Evolutionary conservation across 2,329 filamentous ascomycete species (phyloP).

Genomic region (Pseudogymnoascus sp.): DNA sequence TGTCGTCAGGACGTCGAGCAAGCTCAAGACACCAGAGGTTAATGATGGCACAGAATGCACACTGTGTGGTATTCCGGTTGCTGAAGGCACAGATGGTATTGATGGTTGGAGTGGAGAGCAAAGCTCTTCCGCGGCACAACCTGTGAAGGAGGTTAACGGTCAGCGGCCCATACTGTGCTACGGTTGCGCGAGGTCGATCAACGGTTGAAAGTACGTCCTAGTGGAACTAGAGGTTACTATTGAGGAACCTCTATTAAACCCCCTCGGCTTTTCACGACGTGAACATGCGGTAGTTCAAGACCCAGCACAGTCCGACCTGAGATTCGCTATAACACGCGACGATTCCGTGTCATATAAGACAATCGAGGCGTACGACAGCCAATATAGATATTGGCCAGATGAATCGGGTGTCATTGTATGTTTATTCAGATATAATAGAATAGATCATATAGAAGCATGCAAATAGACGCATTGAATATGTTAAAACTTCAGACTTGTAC

Average conservation of each 20-base stretch:
- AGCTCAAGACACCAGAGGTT: constrained; percentile 50
- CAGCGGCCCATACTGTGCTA: constrained; percentile 51
- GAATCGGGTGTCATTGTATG: neutral
- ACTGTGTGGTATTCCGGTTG: constrained; percentile 62
- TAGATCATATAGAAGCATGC: neutral
- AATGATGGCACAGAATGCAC: constrained; percentile 42
- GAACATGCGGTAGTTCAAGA: neutral
- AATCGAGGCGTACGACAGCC: neutral
- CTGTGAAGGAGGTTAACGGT: constrained; percentile 23
- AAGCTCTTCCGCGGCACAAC: constrained; percentile 25
- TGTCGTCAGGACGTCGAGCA: constrained; percentile 85
- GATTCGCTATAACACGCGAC: neutral
- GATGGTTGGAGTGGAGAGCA: constrained; percentile 54
- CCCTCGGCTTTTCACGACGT: neutral
- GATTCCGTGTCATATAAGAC: neutral
- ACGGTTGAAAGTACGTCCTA: constrained; percentile 35
- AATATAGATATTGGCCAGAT: neutral
- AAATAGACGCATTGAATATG: neutral
- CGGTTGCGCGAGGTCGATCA: constrained; percentile 61
- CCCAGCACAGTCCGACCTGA: neutral
- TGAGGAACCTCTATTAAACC: neutral
- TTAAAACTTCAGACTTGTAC: neutral
- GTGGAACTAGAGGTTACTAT: neutral
- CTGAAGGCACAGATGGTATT: constrained; percentile 54
- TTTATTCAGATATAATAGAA: neutral